These are phyloP conservation scores for Zymoseptoria pseudotritici DNA, from an alignment of 2,329 filamentous ascomycete species.

Conservation along the genomic window DNA sequence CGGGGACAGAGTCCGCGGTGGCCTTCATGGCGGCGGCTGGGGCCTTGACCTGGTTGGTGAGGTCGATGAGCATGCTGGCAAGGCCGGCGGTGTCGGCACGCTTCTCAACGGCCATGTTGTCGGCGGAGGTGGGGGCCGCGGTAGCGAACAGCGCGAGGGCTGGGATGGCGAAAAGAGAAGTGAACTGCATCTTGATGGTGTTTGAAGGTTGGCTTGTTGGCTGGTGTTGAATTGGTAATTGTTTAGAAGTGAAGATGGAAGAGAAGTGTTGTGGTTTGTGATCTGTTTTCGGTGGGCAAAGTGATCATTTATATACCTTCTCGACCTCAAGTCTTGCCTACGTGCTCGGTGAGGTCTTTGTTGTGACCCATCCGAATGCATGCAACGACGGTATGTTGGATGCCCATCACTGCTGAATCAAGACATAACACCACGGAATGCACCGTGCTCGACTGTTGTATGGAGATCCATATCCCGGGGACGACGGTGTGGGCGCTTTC, in stretches of 20 bases:
- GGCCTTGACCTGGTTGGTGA: background rate
- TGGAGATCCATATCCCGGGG: background rate
- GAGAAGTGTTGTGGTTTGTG: background rate
- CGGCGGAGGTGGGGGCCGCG: slow-evolving; percentile 6
- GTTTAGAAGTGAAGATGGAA: background rate
- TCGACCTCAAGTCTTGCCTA: background rate
- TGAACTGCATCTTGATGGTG: slow-evolving; percentile 16
- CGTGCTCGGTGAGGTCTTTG: background rate
- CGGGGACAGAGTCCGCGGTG: background rate
- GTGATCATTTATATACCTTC: background rate
- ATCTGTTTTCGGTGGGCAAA: background rate
- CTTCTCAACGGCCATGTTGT: background rate
- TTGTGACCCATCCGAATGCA: background rate
- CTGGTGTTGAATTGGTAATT: background rate
- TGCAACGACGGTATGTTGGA: background rate
- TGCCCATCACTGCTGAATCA: background rate
- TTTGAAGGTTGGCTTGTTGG: too few species aligned
- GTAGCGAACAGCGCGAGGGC: slow-evolving; percentile 3
- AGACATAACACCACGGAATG: background rate
- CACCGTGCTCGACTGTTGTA: background rate
- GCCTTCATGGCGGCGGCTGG: background rate
- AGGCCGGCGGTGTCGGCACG: background rate
- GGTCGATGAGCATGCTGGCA: background rate
- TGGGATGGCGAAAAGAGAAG: slow-evolving; percentile 12
- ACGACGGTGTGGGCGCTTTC: background rate